Evolutionary conservation across 1,284 basidiomycete species (phyloP).

Genomic region (Trichosporon ovoides): DNA sequence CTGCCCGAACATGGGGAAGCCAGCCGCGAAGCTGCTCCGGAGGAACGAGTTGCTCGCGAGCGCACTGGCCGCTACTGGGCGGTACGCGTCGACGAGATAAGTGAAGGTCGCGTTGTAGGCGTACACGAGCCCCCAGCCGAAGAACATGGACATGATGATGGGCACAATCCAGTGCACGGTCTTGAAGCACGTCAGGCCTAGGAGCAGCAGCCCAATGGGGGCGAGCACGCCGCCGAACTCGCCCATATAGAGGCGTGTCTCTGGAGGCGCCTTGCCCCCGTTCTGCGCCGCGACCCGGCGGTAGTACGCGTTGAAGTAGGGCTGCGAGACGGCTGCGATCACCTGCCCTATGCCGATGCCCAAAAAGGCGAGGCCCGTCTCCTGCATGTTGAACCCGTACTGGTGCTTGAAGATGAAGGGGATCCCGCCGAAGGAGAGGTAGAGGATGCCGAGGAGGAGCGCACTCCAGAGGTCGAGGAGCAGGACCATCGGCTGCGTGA

Average conservation of each 20-base stretch:
- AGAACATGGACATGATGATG: slow-evolving; percentile 30
- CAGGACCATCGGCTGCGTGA: slow-evolving; percentile 69
- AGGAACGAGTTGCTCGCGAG: slow-evolving; percentile 68
- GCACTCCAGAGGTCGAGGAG: slow-evolving; percentile 61
- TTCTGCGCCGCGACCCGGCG: slow-evolving; percentile 39
- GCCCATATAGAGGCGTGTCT: slow-evolving; percentile 62
- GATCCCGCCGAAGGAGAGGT: slow-evolving; percentile 62
- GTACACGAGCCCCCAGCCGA: slow-evolving; percentile 53
- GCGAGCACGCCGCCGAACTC: slow-evolving; percentile 64
- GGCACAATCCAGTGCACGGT: slow-evolving; percentile 61
- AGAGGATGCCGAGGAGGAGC: slow-evolving; percentile 67
- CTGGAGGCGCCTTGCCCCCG: slow-evolving; percentile 60
- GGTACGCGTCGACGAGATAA: slow-evolving; percentile 56
- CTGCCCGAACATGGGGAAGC: slow-evolving; percentile 58
- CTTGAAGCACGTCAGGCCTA: slow-evolving; percentile 66
- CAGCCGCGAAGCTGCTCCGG: slow-evolving; percentile 62
- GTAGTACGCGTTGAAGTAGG: slow-evolving; percentile 58
- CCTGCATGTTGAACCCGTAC: slow-evolving; percentile 60
- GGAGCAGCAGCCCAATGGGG: slow-evolving; percentile 64
- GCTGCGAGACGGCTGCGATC: slow-evolving; percentile 56
- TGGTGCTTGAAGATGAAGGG: slow-evolving; percentile 61
- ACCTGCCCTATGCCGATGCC: slow-evolving; percentile 68
- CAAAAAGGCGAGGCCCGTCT: slow-evolving; percentile 62
- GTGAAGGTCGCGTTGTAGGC: slow-evolving; percentile 66
- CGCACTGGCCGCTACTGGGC: slow-evolving; percentile 69